Conservation (phyloP, 768 basidiomycete genomes). For the Sarcodon sp. region DNA sequence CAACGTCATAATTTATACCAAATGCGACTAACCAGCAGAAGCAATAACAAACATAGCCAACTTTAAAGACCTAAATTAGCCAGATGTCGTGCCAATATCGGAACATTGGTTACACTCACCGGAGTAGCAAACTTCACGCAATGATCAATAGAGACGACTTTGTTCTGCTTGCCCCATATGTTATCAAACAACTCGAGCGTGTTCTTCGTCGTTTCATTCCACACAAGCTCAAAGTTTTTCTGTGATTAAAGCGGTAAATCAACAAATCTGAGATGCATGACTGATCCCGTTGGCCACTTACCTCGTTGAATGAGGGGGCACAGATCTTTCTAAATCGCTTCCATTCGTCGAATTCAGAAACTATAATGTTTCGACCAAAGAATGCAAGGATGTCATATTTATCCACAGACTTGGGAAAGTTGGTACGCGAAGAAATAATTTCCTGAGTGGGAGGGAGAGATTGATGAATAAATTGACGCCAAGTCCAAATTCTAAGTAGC, state of each 20-base stretch:
- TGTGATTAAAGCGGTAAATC: conserved; percentile 1
- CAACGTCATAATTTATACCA: conserved; percentile 37
- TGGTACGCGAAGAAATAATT: conserved; percentile 29
- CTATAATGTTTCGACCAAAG: conserved; percentile 53
- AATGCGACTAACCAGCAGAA: conserved; percentile 20
- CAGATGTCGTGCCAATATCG: too few species aligned
- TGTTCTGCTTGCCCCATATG: conserved; percentile 31
- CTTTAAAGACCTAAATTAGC: too few species aligned
- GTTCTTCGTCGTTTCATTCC: conserved; percentile 21
- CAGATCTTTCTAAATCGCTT: conserved; percentile 50
- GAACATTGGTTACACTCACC: too few species aligned
- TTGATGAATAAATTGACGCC: too few species aligned
- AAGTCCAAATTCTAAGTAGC: too few species aligned
- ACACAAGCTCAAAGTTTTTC: conserved; percentile 25
- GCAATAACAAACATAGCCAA: too few species aligned
- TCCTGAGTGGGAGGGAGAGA: conserved; percentile 27
- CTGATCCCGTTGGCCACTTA: conserved; percentile 10
- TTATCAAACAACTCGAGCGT: conserved; percentile 20
- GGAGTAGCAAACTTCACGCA: too few species aligned
- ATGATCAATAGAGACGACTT: conserved; percentile 12
- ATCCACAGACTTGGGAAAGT: conserved; percentile 44
- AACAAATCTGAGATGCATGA: not conserved
- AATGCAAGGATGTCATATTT: conserved; percentile 31
- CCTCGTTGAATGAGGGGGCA: conserved; percentile 56
- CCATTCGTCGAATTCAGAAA: conserved; percentile 52